phyloP scores from a whole-genome alignment of 2,329 filamentous ascomycete species.

The Colletotrichum sp. region DNA sequence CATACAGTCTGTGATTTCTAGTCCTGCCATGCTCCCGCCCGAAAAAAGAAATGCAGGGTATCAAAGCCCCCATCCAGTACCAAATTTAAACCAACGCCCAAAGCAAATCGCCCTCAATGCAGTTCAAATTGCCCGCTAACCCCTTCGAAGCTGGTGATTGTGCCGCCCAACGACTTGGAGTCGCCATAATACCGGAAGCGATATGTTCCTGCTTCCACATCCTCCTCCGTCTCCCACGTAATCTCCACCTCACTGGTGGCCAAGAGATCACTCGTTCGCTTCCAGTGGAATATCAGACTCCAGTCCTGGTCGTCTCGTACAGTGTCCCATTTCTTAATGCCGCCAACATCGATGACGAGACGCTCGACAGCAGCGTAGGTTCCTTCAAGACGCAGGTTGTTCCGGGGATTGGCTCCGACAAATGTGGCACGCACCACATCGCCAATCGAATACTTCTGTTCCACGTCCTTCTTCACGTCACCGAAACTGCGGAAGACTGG shows the following conservation, averaged over 20 bases:
- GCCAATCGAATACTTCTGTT: slow-evolving; percentile 59
- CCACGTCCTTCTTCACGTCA: slow-evolving; percentile 61
- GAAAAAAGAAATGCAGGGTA: not conserved
- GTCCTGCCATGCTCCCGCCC: not conserved
- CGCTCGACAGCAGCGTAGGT: slow-evolving; percentile 81
- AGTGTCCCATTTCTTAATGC: slow-evolving; percentile 58
- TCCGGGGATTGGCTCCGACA: slow-evolving; percentile 86
- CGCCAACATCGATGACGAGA: slow-evolving; percentile 37
- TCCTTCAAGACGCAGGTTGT: slow-evolving; percentile 78
- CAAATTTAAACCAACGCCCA: not conserved
- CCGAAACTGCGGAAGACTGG: slow-evolving; percentile 74
- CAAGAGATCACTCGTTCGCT: slow-evolving; percentile 69
- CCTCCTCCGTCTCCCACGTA: slow-evolving; percentile 77
- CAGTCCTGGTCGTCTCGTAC: slow-evolving; percentile 83
- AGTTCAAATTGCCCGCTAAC: slow-evolving; percentile 58
- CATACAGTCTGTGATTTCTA: not conserved
- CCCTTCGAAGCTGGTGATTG: slow-evolving; percentile 72
- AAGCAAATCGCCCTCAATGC: not conserved
- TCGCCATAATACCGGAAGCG: slow-evolving; percentile 84
- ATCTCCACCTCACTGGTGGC: slow-evolving; percentile 79
- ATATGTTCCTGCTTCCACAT: slow-evolving; percentile 68
- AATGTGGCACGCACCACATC: slow-evolving; percentile 71
- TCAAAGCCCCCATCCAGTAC: not conserved
- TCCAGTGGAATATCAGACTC: slow-evolving; percentile 82
- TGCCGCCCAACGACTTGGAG: slow-evolving; percentile 68